Percentiles rank a stretch among this genome's conserved stretches.
These are phyloP conservation scores for Rostrohypoxylon terebratum DNA, from an alignment of 495 filamentous ascomycete genomes.

Conservation along the genomic window DNA sequence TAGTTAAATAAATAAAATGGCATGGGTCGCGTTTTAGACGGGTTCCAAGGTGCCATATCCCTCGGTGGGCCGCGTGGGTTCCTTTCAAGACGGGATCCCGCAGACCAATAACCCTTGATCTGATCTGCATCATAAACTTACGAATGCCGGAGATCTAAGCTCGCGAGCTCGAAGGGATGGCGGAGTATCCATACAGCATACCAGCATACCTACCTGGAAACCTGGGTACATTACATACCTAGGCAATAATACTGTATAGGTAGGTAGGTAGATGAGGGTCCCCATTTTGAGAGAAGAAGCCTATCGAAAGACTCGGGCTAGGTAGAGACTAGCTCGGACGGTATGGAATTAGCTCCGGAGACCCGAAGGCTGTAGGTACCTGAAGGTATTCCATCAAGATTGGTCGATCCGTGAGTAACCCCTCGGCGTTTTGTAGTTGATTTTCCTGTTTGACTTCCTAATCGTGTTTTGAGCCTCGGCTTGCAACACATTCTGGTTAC, in stretches of 20 bases:
- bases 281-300: neutral
- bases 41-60: conserved; percentile 2
- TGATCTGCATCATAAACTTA: conserved; percentile 12
- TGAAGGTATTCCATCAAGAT: neutral
- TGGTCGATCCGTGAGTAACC: conserved; percentile 20
- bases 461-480: conserved; percentile 35
- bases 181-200: no score
- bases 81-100: conserved; percentile 32
- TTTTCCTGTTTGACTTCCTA: conserved; percentile 16
- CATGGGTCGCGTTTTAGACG: conserved; percentile 4
- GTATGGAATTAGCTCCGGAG: conserved; percentile 13
- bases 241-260: no score
- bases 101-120: conserved; percentile 26
- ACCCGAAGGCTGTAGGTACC: neutral
- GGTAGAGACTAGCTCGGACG: conserved; percentile 5
- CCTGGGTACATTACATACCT: no score
- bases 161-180: neutral
- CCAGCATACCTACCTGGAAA: neutral
- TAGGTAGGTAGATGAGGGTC: no score
- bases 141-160: conserved; percentile 5
- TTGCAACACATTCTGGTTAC: conserved; percentile 28
- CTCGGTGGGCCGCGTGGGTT: conserved; percentile 34
- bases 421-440: conserved; percentile 25
- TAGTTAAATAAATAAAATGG: conserved; percentile 28
- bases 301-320: conserved; percentile 10